Base-by-base conservation (phyloP, 2,329 filamentous ascomycete species). In the Epichloe aotearoae region DNA sequence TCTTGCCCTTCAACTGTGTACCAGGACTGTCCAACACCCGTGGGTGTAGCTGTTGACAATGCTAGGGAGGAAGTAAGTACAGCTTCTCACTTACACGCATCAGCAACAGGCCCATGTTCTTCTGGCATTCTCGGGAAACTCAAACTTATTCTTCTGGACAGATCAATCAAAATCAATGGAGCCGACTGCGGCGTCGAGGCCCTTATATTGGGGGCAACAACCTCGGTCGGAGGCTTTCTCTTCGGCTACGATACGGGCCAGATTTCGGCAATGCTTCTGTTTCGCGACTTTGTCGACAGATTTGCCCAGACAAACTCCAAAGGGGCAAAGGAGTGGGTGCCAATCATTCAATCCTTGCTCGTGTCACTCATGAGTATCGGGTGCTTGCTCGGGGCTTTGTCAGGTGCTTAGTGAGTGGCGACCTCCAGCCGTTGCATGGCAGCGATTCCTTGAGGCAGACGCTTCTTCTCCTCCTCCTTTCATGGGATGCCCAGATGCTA, bases 201-300 rank as follows among this genome's bases (percentile, higher is more conserved):
- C 23, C 55, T 73, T 52, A 48, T 73, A 30, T 57, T 80, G 30
- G 76, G 75, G 43, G 64, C 72, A 36, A 68, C 74, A 41, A 78
- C 77, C 42, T 76, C 73, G 43, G 73, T 82, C 40, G 79, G 79
- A 53, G 79, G 77, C 46, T 79, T 80, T 62, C 72, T 83, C 54
- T 82, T 81, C 61, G 80, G 79, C 46, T 82, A 81, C 56, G 79
- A 82, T 56, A 82, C 77, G 10, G 79, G 77, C 55, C 76, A 80
- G 58, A 79, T 80, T 49, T 77, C 75, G 6, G 68, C 66, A 40
- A 70, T 76, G 59, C 63, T 75, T 10, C 62, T 73, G 17, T 76
- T 76, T 59, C 52, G 61, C 10, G 76, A 82, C 62, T 82, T 79
- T 60, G 69, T 71, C 30, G 49, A 69, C n/a, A 73, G 78, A 10